These are phyloP conservation scores for Clavulina sp. DNA, from an alignment of 768 basidiomycete species.

Conservation along the genomic window DNA sequence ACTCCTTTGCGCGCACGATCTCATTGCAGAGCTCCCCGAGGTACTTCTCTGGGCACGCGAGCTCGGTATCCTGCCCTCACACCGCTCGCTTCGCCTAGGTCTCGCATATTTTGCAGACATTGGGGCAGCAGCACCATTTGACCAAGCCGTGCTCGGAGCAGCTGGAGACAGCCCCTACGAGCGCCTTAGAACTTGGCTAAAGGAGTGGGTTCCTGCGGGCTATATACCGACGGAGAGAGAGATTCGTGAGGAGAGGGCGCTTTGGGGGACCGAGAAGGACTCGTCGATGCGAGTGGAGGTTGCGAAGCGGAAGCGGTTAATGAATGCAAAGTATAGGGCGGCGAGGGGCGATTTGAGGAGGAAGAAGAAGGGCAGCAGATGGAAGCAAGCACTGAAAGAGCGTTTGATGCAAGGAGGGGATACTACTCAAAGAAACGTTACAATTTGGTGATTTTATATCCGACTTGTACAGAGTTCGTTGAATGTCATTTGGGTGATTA, in stretches of 20 bases:
- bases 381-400: conserved; percentile 2
- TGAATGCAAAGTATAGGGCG: conserved; percentile 1
- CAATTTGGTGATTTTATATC: not conserved
- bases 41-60: conserved; percentile 59
- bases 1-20: conserved; percentile 35
- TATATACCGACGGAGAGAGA: conserved; percentile 27
- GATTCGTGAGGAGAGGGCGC: conserved; percentile 16
- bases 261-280: not conserved
- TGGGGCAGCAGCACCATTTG: conserved; percentile 38
- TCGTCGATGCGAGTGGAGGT: not conserved
- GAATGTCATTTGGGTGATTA: not conserved
- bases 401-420: not conserved
- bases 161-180: conserved; percentile 24
- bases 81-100: conserved; percentile 37
- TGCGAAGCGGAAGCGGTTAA: not conserved
- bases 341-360: not conserved
- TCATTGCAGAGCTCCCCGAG: conserved; percentile 43
- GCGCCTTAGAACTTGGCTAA: conserved; percentile 33
- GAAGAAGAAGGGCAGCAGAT: not conserved
- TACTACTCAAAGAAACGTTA: not conserved
- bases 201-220: conserved; percentile 37
- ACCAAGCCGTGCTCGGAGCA: conserved; percentile 25
- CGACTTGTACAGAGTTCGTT: not conserved
- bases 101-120: conserved; percentile 61
- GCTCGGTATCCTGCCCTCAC: conserved; percentile 34